phyloP scores from a whole-genome alignment of 106 monocot species.

The Phalaenopsis aphrodite region DNA sequence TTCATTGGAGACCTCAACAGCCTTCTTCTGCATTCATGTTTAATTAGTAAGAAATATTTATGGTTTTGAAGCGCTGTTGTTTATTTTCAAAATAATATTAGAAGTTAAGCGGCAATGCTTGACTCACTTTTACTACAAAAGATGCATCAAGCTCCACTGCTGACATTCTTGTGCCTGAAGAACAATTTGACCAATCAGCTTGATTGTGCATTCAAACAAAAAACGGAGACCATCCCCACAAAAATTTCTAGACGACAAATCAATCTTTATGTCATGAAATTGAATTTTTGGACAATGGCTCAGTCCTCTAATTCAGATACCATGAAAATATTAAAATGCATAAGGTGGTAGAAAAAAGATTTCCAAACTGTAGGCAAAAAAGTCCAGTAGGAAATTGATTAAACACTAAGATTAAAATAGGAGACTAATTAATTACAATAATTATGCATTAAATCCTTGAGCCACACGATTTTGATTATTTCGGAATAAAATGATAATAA shows the following conservation, averaged over 20 bases:
- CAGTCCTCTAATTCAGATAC: no score
- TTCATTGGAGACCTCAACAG: slow-evolving; percentile 32
- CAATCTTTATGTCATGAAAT: neutral
- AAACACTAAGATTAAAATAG: no score
- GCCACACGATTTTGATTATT: no score
- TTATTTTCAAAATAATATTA: neutral
- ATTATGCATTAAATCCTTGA: no score
- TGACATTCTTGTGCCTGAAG: slow-evolving; percentile 51
- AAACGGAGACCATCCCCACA: neutral
- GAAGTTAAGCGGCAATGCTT: neutral
- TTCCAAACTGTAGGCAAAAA: no score
- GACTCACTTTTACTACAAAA: slow-evolving; percentile 43
- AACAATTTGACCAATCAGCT: neutral
- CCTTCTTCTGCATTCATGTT: slow-evolving; percentile 48
- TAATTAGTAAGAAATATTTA: slow-evolving; percentile 2
- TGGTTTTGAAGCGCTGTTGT: neutral
- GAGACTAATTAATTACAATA: no score
- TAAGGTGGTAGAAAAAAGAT: no score
- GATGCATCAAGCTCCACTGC: slow-evolving; percentile 45
- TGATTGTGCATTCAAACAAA: neutral
- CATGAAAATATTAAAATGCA: no score
- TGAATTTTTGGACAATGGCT: no score
- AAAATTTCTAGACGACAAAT: neutral
- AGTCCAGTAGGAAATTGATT: no score
- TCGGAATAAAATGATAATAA: no score